Percentiles rank a stretch among this genome's conserved stretches.
phyloP scores from a whole-genome alignment of 352 stramenopile genomes.

The Plasmopara viticola region DNA sequence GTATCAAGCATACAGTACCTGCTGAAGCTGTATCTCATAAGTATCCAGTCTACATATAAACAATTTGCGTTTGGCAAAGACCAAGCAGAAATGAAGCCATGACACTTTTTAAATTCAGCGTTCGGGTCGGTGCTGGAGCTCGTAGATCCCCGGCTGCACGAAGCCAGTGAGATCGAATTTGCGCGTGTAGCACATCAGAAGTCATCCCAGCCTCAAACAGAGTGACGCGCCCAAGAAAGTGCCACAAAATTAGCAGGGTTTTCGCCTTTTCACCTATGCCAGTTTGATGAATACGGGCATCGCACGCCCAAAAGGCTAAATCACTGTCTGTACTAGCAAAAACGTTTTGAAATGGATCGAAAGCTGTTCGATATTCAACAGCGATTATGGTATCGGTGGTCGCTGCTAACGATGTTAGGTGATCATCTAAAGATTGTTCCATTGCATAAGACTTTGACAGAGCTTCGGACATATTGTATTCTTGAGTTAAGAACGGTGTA shows the following conservation, averaged over 20 bases:
- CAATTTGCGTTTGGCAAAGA: neutral
- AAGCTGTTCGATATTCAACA: neutral
- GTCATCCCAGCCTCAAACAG: neutral
- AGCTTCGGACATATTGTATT: conserved; percentile 8
- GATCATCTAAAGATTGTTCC: conserved; percentile 4
- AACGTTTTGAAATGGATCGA: neutral
- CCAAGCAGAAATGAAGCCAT: conserved; percentile 3
- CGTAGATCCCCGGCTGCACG: too few species aligned
- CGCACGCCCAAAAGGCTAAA: neutral
- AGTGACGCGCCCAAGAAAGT: conserved; percentile 1
- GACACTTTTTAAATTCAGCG: conserved; percentile 1
- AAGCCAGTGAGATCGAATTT: conserved; percentile 1
- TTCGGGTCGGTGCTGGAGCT: too few species aligned
- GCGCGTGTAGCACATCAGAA: neutral
- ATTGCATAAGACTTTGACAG: conserved; percentile 3
- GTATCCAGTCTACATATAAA: too few species aligned
- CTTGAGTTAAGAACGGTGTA: too few species aligned
- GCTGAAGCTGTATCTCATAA: too few species aligned
- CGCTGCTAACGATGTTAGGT: neutral
- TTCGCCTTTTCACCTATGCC: conserved; percentile 2
- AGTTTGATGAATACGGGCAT: conserved; percentile 1
- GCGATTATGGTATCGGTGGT: neutral
- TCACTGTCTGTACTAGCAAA: neutral
- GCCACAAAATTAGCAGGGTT: conserved; percentile 3
- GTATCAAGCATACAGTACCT: too few species aligned